phyloP scores from a whole-genome alignment of 2,329 filamentous ascomycete species.

The Pyrenochaeta sp. region DNA sequence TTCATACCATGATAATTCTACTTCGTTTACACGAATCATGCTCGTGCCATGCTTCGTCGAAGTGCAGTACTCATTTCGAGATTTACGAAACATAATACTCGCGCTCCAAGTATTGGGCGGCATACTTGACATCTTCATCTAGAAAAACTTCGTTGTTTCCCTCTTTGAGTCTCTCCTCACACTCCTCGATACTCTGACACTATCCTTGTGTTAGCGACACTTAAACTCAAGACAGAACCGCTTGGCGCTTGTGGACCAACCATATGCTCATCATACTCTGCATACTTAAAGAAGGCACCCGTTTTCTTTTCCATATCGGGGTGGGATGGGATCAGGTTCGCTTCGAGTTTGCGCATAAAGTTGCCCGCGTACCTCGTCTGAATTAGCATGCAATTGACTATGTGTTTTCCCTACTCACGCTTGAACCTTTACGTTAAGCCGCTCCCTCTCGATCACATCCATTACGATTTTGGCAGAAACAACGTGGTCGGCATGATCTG shows the following conservation, averaged over 20 bases:
- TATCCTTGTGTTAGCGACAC: constrained; percentile 7
- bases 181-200: constrained; percentile 29
- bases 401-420: background rate
- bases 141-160: background rate
- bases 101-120: constrained; percentile 25
- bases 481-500: constrained; percentile 38
- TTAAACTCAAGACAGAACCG: too few relatives aligned
- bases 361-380: constrained; percentile 28
- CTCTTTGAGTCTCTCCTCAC: constrained; percentile 12
- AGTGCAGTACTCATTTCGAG: too few relatives aligned
- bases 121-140: constrained; percentile 29
- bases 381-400: background rate
- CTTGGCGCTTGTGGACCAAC: constrained; percentile 12
- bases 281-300: constrained; percentile 32
- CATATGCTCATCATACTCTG: constrained; percentile 29
- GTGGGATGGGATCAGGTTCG: constrained; percentile 14
- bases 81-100: constrained; percentile 31
- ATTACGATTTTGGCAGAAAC: constrained; percentile 36
- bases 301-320: constrained; percentile 23
- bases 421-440: constrained; percentile 26
- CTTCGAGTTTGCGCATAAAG: constrained; percentile 21
- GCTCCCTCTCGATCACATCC: constrained; percentile 25
- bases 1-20: too few relatives aligned
- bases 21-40: too few relatives aligned
- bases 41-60: too few relatives aligned